Percentiles rank a stretch among this genome's conserved stretches.
Conservation (phyloP, 768 basidiomycete species). For the Obba rivulosa region DNA sequence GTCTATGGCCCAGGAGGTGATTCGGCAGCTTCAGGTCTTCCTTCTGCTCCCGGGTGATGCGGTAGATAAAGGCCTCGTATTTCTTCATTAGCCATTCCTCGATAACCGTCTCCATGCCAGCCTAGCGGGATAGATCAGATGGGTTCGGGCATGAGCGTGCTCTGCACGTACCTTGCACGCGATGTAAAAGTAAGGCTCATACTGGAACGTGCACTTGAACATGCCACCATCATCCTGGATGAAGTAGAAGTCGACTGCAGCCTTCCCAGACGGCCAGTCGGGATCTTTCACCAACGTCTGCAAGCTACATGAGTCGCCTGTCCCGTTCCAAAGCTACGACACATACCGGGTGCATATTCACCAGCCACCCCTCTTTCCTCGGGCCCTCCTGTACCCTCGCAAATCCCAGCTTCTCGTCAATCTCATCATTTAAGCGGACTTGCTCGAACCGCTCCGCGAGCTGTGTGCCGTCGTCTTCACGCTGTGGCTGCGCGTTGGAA, state of each 20-base stretch:
- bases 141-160: neutral
- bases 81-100: slow-evolving; percentile 96
- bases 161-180: slow-evolving; percentile 72
- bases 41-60: slow-evolving; percentile 77
- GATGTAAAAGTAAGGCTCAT: slow-evolving; percentile 94
- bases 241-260: slow-evolving; percentile 95
- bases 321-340: neutral
- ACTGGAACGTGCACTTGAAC: slow-evolving; percentile 91
- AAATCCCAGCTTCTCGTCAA: slow-evolving; percentile 94
- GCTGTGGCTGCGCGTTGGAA: slow-evolving; percentile 48
- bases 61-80: slow-evolving; percentile 82
- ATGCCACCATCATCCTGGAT: slow-evolving; percentile 94
- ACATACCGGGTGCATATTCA: slow-evolving; percentile 97
- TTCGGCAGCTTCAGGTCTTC: slow-evolving; percentile 96
- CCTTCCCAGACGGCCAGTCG: slow-evolving; percentile 76
- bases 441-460: slow-evolving; percentile 84
- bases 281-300: slow-evolving; percentile 86
- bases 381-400: slow-evolving; percentile 72
- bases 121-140: slow-evolving; percentile 34
- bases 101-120: slow-evolving; percentile 79
- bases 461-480: slow-evolving; percentile 89
- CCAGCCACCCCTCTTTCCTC: slow-evolving; percentile 83
- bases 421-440: slow-evolving; percentile 69
- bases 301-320: neutral
- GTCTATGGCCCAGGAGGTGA: slow-evolving; percentile 91